Base-by-base conservation (phyloP, 2,329 filamentous ascomycete genomes). In the Fusarium goolgardi region DNA sequence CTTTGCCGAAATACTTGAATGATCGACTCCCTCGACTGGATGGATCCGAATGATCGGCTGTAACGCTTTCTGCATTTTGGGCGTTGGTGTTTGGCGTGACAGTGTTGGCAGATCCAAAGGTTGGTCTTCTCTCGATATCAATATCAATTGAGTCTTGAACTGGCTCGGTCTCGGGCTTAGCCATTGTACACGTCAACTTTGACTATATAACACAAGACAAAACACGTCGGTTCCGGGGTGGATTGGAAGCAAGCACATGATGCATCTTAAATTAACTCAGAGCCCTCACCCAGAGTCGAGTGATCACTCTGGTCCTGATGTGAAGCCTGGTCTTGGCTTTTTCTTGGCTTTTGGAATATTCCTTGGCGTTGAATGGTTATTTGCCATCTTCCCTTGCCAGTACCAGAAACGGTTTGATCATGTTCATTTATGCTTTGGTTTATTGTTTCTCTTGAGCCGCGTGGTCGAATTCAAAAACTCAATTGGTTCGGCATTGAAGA, bases 1-100 rank as follows among this genome's bases (percentile, higher is more conserved):
- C 79, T n/a, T 66, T 72, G 8, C 70, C 67, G 50, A 80, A 76
- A 53, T 76, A 75, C 6, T 45, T 57, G n/a, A 54, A 59, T 18
- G 41, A 34, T 41, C 29, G 51, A 11, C 27, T 40, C 4, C 34
- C 6, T 21, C 11, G 40, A n/a, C 46, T 54, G 20, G 25, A 29
- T 13, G 40, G 25, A 18, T 34, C 37, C 10, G 57, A 41, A 23
- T 32, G 10, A 18, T 60, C 49, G 21, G 18, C 47, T 9, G 49
- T 31, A 27, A 20, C 25, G 15, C 27, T 29, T 9, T 16, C 16
- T 31, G 3, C 18, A 44, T 61, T 43, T 55, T 23, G 70, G 23
- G 65, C 47, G 27, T 45, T 41, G 29, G 55, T 31, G n/a, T 51
- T 51, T 51, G 47, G 41, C 9, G 55, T 47, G n/a, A 59, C 49